Evolutionary conservation across 352 stramenopile species (phyloP).

Genomic region (Peronospora tabacina): DNA sequence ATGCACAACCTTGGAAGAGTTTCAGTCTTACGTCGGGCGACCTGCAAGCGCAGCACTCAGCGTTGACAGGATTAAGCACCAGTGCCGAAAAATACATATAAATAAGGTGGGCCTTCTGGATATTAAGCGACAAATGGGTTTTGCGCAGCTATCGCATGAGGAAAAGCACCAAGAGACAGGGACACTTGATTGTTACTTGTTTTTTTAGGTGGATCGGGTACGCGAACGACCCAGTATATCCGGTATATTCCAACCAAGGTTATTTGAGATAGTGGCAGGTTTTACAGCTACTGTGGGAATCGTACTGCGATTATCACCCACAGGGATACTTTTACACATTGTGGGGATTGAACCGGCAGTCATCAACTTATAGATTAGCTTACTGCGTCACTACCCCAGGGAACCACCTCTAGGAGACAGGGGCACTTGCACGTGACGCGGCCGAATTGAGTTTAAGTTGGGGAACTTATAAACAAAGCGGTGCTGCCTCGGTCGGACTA

Average conservation of each 20-base stretch:
- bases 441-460: constrained; percentile 22
- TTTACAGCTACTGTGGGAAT: too few relatives aligned
- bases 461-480: background rate
- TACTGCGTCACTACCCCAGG: too few relatives aligned
- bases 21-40: constrained; percentile 35
- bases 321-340: too few relatives aligned
- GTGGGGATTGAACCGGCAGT: too few relatives aligned
- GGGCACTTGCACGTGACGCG: constrained; percentile 18
- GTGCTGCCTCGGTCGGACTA: constrained; percentile 5
- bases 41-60: background rate
- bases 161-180: constrained; percentile 18
- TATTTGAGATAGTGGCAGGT: too few relatives aligned
- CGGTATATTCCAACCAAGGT: too few relatives aligned
- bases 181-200: too few relatives aligned
- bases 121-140: constrained; percentile 64
- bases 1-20: constrained; percentile 42
- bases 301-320: too few relatives aligned
- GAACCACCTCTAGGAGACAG: too few relatives aligned
- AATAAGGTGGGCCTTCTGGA: constrained; percentile 47
- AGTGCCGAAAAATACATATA: background rate
- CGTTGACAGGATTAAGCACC: background rate
- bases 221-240: too few relatives aligned
- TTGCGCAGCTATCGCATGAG: constrained; percentile 23
- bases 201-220: too few relatives aligned
- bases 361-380: too few relatives aligned